phyloP scores from a whole-genome alignment of 345 rosid species.

The Brassica juncea region DNA sequence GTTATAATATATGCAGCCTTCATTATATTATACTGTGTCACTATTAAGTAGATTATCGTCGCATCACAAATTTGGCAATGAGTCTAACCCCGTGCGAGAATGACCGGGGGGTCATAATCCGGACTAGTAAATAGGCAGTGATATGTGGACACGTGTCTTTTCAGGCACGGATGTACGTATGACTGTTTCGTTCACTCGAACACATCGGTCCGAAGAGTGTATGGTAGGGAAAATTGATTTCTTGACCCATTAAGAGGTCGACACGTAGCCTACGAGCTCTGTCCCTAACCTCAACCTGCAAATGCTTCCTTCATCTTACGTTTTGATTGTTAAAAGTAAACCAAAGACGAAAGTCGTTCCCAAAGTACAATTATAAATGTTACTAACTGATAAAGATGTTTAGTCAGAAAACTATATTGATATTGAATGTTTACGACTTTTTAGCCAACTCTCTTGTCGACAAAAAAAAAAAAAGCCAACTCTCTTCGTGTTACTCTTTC shows the following conservation, averaged over 20 bases:
- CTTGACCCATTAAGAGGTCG: not conserved
- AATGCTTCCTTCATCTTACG: conserved; percentile 32
- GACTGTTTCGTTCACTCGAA: conserved; percentile 12
- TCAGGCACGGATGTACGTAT: conserved; percentile 18
- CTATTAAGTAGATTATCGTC: not conserved
- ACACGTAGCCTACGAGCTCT: conserved; percentile 29
- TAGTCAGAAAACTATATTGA: conserved; percentile 17
- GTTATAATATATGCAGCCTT: not conserved
- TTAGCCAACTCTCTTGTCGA: not conserved
- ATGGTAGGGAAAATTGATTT: too few relatives aligned
- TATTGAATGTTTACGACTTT: conserved; percentile 29
- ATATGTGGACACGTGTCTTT: conserved; percentile 15
- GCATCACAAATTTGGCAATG: not conserved
- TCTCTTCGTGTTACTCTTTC: not conserved
- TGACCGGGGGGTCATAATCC: not conserved
- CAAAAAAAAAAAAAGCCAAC: too few relatives aligned
- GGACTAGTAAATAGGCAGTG: not conserved
- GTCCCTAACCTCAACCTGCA: conserved; percentile 18
- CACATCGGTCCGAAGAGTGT: conserved; percentile 14
- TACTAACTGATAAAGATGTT: not conserved
- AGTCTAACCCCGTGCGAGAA: not conserved
- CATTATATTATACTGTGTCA: not conserved
- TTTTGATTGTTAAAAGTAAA: conserved; percentile 12
- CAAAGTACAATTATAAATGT: not conserved
- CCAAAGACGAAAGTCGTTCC: not conserved